Evolutionary conservation across 2,329 filamentous ascomycete species (phyloP), one percentile per base, ranked within the genome.

Genomic region (Hypomyces perniciosus): DNA sequence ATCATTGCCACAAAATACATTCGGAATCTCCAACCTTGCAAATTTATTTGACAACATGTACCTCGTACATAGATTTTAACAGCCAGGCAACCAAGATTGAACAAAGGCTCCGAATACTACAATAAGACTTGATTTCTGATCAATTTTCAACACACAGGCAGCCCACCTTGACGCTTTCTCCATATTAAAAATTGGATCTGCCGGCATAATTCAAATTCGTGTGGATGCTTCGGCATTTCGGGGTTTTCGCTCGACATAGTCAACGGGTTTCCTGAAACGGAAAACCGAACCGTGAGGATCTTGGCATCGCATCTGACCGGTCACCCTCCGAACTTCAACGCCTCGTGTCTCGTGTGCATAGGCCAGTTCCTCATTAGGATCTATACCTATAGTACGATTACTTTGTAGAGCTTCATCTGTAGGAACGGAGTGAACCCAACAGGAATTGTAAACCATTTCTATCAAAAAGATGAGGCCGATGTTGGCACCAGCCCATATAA

Each of bases 161-260:
- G 41, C 41, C 41, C n/a, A n/a, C 33, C 8, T 35, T 35, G 33
- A 35, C 2, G 8, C 33, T 12, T 35, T 27, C 39, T 20, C 39
- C 39, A 42, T 27, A 42, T 42, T 42, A 42, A 42, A 50, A 48
- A 46, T 42, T 53, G 51, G 47, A 50, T 46, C 47, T 46, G 6
- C 47, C 47, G 51, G 37, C 47, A 53, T 50, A 45, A 50, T 26
- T n/a, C 4, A 10, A 12, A 31, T 27, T 34, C 20, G 39, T 38
- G 33, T 30, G 46, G 37, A 40, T 34, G 48, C 38, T 44, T 46
- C 49, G 38, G 49, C 33, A 51, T 29, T 51, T 38, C 26, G 29
- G 27, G 29, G 30, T 5, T 30, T 34, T 6, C 31, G 33, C 31
- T 33, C 8, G 34, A 27, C 26, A 38, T 34, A 29, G 26, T 37